These are phyloP conservation scores for Lipomyces yamadae DNA, from an alignment of 805 yeast genomes.

Conservation along the genomic window DNA sequence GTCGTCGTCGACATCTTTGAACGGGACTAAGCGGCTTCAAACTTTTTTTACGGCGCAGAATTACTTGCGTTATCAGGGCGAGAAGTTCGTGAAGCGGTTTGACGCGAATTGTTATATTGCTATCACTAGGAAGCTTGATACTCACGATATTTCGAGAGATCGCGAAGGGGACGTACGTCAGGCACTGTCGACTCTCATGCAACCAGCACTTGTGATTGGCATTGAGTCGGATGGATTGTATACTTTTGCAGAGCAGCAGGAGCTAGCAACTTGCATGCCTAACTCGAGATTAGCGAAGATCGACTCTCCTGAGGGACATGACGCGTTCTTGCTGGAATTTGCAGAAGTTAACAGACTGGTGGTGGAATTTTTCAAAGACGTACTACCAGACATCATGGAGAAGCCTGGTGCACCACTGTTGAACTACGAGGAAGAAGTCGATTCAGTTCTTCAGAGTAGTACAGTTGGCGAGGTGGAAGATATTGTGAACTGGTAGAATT, in stretches of 20 bases:
- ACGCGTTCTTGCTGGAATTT: constrained; percentile 92
- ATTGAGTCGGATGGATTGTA: constrained; percentile 91
- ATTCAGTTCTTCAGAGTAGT: constrained; percentile 59
- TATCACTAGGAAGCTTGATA: constrained; percentile 89
- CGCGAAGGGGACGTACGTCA: constrained; percentile 56
- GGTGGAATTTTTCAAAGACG: constrained; percentile 62
- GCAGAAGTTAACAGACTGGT: constrained; percentile 76
- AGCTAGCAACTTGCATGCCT: constrained; percentile 75
- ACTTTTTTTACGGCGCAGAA: constrained; percentile 92
- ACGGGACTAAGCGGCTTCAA: constrained; percentile 46
- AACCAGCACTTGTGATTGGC: constrained; percentile 86
- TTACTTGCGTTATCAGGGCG: constrained; percentile 91
- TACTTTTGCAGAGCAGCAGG: constrained; percentile 88
- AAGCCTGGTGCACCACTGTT: constrained; percentile 50
- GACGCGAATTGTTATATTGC: constrained; percentile 97
- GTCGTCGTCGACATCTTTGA: constrained; percentile 35
- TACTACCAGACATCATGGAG: constrained; percentile 63
- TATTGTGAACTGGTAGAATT: constrained; percentile 81
- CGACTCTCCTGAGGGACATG: constrained; percentile 95
- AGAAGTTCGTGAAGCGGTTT: constrained; percentile 83
- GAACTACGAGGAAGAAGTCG: constrained; percentile 38
- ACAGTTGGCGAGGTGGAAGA: constrained; percentile 91
- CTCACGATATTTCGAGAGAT: constrained; percentile 90
- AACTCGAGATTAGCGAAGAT: constrained; percentile 70
- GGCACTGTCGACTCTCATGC: constrained; percentile 63